Evolutionary conservation across 176 grass and related monocot species (phyloP), one percentile per base, ranked within the genome.

Genomic region (Oryza coarctata): DNA sequence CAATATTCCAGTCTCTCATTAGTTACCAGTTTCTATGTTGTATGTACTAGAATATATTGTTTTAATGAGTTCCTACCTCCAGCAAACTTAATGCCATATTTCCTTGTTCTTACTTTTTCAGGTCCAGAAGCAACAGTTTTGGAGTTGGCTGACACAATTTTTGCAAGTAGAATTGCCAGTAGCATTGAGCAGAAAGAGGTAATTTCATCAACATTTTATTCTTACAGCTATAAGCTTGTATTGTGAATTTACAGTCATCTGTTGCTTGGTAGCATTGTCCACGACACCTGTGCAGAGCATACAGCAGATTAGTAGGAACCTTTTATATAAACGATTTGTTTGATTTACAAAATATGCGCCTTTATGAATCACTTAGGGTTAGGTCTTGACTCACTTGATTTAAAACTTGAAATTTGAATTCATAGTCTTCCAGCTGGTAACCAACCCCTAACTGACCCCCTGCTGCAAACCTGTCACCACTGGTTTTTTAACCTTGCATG

Each of bases 121-220:
- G 95, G 92, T 75, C 67, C 76, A 57, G 82, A 90, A 88, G 32
- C 63, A 77, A 71, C 88, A 41, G 55, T 97, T 29, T n/a, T 62
- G 35, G 90, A 89, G 50, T 70, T 97, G 75, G 83, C 88, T 67
- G 83, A 97, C 70, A 87, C 84, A 43, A 97, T 97, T 81, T 78
- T 97, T 78, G 90, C 89, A 76, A 91, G 86, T 31, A 88, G 89
- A 65, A 47, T 94, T 52, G 80, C 80, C 18, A 70, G 9, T 84
- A 82, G 85, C 78, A 81, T 83, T 77, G 72, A 86, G 27, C 78
- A 89, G 72, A 85, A 82, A 82, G 78, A 89, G 83, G 88, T 90
- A 86, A 66, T 2, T 2, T 5, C 0, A 63, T 58, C 82, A 74
- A 3, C 45, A 82, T 47, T 82, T 70, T 44, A 45, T 67, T 78